Evolutionary conservation across 306 rosid genomes (phyloP), one percentile per base, ranked within the genome.

Genomic region (Pterocarpus santalinus): DNA sequence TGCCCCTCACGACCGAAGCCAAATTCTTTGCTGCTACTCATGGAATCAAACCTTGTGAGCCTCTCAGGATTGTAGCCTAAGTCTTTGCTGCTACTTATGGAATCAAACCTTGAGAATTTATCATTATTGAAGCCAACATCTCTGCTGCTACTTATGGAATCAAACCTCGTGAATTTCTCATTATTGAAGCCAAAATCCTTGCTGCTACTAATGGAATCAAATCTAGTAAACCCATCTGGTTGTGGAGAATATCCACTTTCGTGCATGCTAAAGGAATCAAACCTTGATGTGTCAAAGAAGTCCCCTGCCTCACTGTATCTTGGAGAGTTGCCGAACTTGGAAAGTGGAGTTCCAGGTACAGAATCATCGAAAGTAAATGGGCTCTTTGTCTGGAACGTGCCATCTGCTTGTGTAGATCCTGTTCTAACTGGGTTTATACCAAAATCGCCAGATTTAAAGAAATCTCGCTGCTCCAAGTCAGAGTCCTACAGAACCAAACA

Each of bases 301-400:
- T 92, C 98, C 80, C 97, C 97, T 14, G 90, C 96, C 82, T 91
- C 98, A 17, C 97, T 91, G 84, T 90, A 92, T 84, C 92, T 88
- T 11, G 99, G 97, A 71, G 99, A 95, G 86, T 93, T 91, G 62
- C 91, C 89, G 36, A 90, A 90, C 76, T 86, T 90, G 70, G 97
- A 95, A 65, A 81, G 86, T n/a, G 99, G 99, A 78, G 99, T 95
- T 84, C 86, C 87, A 34, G 99, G 97, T 47, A 91, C 98, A 38
- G 99, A 95, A 78, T 95, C 98, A 61, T 95, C 98, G 89, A 95
- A 95, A 74, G 72, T 67, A 83, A 95, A 91, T 67, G 92, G 85
- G 85, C 92, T 90, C 77, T 89, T 95, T 46, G 89, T 79, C 80
- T 87, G 95, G 81, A 91, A 91, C 43, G 53, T 14, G 72, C 88